phyloP scores from a whole-genome alignment of 129 eudicot species.

The Pseudognaphalium luteoalbum region DNA sequence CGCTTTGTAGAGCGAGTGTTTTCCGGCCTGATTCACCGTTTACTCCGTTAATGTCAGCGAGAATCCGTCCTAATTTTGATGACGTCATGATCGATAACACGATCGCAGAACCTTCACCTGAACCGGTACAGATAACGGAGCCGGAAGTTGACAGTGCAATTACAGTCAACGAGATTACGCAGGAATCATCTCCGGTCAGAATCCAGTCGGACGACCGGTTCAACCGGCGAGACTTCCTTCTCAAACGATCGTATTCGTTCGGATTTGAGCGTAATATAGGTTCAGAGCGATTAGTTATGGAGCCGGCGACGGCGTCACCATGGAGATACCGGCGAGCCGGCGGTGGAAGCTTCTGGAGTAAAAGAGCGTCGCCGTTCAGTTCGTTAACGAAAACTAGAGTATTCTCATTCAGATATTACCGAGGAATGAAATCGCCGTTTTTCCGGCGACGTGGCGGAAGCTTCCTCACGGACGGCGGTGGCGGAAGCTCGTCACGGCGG shows the following conservation, averaged over 20 bases:
- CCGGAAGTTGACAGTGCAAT: constrained; percentile 33
- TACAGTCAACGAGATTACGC: constrained; percentile 46
- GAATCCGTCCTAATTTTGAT: constrained; percentile 84
- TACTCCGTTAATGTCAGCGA: constrained; percentile 77
- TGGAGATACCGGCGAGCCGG: constrained; percentile 61
- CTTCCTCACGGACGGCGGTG: constrained; percentile 48
- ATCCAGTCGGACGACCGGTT: constrained; percentile 51
- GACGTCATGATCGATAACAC: constrained; percentile 66
- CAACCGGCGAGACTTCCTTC: constrained; percentile 55
- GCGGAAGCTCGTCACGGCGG: constrained; percentile 66
- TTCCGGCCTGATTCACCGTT: constrained; percentile 71
- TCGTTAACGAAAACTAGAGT: constrained; percentile 70
- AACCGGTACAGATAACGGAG: constrained; percentile 16
- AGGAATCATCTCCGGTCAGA: constrained; percentile 47
- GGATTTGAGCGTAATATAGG: constrained; percentile 87
- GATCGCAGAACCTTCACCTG: constrained; percentile 45
- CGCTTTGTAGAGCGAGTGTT: constrained; percentile 82
- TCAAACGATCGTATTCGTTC: constrained; percentile 86
- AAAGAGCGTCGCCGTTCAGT: constrained; percentile 80
- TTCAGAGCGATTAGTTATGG: constrained; percentile 70
- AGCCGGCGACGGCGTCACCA: constrained; percentile 78
- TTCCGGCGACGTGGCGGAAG: constrained; percentile 69
- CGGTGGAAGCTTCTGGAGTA: constrained; percentile 78
- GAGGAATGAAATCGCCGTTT: constrained; percentile 82
- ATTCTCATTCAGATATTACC: constrained; percentile 73